Evolutionary conservation across 2,329 filamentous ascomycete species (phyloP).

Genomic region (Calonectria ilicicola): DNA sequence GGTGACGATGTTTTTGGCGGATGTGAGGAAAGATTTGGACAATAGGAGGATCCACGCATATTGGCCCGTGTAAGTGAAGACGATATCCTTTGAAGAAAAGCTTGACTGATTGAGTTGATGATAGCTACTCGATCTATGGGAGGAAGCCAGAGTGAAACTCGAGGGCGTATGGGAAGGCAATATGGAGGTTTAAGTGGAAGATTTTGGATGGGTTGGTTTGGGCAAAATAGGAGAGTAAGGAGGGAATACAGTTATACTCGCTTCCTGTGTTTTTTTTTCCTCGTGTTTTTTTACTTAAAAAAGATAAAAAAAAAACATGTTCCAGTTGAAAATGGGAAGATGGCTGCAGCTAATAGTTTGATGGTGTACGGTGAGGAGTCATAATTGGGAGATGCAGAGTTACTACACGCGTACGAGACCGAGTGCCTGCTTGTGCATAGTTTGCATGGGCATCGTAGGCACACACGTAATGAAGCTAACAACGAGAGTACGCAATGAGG

Average conservation of each 20-base stretch:
- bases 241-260: no score
- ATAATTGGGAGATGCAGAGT: no score
- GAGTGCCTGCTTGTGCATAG: background rate
- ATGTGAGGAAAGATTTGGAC: conserved; percentile 28
- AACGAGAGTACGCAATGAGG: background rate
- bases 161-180: background rate
- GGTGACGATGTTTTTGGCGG: conserved; percentile 23
- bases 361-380: background rate
- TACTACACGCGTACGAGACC: no score
- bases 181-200: background rate
- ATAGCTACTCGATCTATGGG: conserved; percentile 25
- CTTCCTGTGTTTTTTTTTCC: background rate
- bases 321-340: background rate
- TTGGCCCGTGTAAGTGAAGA: conserved; percentile 27
- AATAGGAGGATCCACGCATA: conserved; percentile 22
- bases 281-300: no score
- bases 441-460: background rate
- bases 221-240: no score
- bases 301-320: no score
- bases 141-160: conserved; percentile 19
- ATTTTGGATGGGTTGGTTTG: background rate
- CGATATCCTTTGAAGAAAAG: background rate
- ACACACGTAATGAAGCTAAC: background rate
- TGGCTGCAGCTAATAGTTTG: background rate
- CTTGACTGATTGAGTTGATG: background rate